Evolutionary conservation across 148 eudicot species (phyloP).

Genomic region (Vaccinium darrowii): DNA sequence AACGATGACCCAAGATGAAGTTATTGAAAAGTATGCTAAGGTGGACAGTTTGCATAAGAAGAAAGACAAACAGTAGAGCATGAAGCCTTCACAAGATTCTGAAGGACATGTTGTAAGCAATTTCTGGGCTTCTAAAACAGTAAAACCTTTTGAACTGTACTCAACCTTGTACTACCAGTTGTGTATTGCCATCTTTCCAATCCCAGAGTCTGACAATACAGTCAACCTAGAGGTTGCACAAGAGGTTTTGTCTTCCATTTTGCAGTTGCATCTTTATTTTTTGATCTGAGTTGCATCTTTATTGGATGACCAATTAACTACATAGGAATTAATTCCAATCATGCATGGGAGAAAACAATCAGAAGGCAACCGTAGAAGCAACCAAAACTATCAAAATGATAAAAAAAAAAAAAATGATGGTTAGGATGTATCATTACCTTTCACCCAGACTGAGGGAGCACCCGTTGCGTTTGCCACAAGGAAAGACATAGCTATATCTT

Average conservation of each 20-base stretch:
- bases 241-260: neutral
- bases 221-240: neutral
- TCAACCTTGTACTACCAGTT: no score
- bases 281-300: neutral
- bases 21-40: neutral
- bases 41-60: neutral
- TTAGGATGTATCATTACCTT: slow-evolving; percentile 47
- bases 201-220: neutral
- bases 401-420: neutral
- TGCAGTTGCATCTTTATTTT: neutral
- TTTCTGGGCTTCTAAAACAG: no score
- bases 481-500: slow-evolving; percentile 96
- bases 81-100: neutral
- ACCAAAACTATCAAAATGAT: neutral
- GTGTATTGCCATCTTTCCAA: no score
- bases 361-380: neutral
- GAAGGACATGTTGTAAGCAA: neutral
- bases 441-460: slow-evolving; percentile 91
- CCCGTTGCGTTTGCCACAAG: slow-evolving; percentile 85
- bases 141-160: neutral
- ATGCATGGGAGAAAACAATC: slow-evolving; percentile 3
- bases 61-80: neutral
- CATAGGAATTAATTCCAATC: neutral
- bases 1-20: neutral
- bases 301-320: neutral